Conservation (phyloP, 2,329 filamentous ascomycete genomes). For the Lachnellula occidentalis region DNA sequence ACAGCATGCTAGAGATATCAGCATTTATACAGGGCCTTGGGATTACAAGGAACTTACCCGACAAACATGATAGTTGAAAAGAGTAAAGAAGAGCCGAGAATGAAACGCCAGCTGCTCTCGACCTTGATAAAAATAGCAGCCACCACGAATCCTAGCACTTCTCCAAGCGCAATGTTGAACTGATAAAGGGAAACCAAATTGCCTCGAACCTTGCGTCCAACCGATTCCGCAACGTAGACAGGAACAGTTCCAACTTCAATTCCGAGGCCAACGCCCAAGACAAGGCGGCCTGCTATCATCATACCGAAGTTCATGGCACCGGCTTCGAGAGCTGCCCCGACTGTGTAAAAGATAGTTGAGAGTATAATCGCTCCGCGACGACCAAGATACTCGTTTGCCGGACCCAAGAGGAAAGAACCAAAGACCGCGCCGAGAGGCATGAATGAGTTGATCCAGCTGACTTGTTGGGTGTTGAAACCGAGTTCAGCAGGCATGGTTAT, state of each 20-base stretch:
- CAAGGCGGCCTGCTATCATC: conserved; percentile 63
- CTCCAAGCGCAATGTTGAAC: conserved; percentile 69
- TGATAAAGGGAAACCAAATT: conserved; percentile 71
- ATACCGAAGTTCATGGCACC: conserved; percentile 64
- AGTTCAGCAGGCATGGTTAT: conserved; percentile 58
- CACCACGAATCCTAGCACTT: conserved; percentile 67
- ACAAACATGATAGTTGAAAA: conserved; percentile 59
- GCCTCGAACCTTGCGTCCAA: conserved; percentile 60
- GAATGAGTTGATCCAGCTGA: conserved; percentile 62
- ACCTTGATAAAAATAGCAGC: conserved; percentile 67
- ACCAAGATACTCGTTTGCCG: conserved; percentile 62
- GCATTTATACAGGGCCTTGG: no score
- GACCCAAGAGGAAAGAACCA: conserved; percentile 63
- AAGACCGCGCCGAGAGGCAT: conserved; percentile 69
- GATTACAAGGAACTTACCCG: conserved; percentile 22
- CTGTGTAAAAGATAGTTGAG: conserved; percentile 62
- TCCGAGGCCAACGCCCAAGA: conserved; percentile 66
- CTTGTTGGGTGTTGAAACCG: conserved; percentile 47
- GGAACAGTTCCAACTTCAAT: conserved; percentile 70
- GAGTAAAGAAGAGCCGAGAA: conserved; percentile 65
- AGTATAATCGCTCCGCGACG: conserved; percentile 64
- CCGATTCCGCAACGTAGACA: conserved; percentile 69
- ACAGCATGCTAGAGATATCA: conserved; percentile 49
- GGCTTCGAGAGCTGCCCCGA: conserved; percentile 63
- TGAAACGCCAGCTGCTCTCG: conserved; percentile 65